These are phyloP conservation scores for Thalassiosira exigua DNA, from an alignment of 352 stramenopile genomes.

Conservation along the genomic window DNA sequence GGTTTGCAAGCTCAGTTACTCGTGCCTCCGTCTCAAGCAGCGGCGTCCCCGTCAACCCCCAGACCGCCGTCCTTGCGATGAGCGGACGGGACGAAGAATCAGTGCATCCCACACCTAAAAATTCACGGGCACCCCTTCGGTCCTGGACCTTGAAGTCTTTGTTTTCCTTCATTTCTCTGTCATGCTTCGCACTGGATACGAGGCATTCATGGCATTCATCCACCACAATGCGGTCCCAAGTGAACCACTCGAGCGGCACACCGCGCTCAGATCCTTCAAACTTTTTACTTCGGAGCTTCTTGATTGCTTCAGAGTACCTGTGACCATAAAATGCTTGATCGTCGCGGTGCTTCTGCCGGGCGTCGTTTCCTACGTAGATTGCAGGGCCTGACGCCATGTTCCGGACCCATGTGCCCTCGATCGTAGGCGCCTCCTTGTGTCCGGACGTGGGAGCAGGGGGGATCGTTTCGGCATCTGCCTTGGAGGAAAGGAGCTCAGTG, in stretches of 20 bases:
- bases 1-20: conserved; percentile 64
- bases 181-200: conserved; percentile 53
- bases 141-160: conserved; percentile 56
- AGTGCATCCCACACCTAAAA: conserved; percentile 56
- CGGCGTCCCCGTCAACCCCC: conserved; percentile 63
- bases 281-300: conserved; percentile 43
- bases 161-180: conserved; percentile 40
- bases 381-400: conserved; percentile 67
- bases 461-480: conserved; percentile 47
- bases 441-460: conserved; percentile 52
- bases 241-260: conserved; percentile 65
- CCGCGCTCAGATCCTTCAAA: conserved; percentile 46
- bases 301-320: conserved; percentile 49
- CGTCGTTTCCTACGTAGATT: conserved; percentile 70
- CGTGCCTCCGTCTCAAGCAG: conserved; percentile 62
- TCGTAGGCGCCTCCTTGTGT: conserved; percentile 64
- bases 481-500: conserved; percentile 60
- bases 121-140: conserved; percentile 58
- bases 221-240: conserved; percentile 62
- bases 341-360: conserved; percentile 54
- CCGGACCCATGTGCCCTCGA: conserved; percentile 69
- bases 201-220: conserved; percentile 71
- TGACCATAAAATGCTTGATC: conserved; percentile 60
- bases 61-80: conserved; percentile 46
- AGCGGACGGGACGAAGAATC: conserved; percentile 54